phyloP scores from a whole-genome alignment of 2,329 filamentous ascomycete species.

The Pseudogymnoascus sp. region DNA sequence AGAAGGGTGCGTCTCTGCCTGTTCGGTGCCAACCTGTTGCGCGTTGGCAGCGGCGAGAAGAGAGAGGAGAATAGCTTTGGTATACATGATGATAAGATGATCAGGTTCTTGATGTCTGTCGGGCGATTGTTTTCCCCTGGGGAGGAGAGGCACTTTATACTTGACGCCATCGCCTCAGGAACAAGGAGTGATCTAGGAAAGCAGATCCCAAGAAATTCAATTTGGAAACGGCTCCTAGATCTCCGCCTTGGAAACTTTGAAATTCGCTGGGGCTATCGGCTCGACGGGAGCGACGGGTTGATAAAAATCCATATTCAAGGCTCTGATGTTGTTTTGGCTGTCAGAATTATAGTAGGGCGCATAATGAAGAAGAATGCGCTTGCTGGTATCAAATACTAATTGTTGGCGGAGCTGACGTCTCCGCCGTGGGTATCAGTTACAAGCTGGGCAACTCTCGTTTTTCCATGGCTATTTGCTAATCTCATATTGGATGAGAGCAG shows the following conservation, averaged over 20 bases:
- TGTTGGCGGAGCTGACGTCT: not conserved
- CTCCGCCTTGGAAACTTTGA: not conserved
- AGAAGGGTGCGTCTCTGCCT: slow-evolving; percentile 42
- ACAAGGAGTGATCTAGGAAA: not conserved
- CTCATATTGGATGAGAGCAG: not conserved
- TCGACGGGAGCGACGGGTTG: not conserved
- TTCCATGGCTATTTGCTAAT: not conserved
- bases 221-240: not conserved
- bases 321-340: not conserved
- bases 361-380: not conserved
- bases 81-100: slow-evolving; percentile 1
- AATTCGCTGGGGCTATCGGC: not conserved
- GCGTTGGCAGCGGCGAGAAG: slow-evolving; percentile 36
- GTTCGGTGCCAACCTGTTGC: slow-evolving; percentile 40
- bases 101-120: slow-evolving; percentile 1
- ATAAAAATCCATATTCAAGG: not conserved
- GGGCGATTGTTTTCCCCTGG: not conserved
- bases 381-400: not conserved
- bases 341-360: slow-evolving; percentile 2
- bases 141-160: not conserved
- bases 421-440: not conserved
- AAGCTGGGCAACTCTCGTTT: not conserved
- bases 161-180: not conserved
- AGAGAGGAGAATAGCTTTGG: slow-evolving; percentile 17
- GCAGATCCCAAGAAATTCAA: not conserved